Evolutionary conservation across 345 rosid species (phyloP), one percentile per base, ranked within the genome.

Genomic region (Cardamine chenopodiifolia): DNA sequence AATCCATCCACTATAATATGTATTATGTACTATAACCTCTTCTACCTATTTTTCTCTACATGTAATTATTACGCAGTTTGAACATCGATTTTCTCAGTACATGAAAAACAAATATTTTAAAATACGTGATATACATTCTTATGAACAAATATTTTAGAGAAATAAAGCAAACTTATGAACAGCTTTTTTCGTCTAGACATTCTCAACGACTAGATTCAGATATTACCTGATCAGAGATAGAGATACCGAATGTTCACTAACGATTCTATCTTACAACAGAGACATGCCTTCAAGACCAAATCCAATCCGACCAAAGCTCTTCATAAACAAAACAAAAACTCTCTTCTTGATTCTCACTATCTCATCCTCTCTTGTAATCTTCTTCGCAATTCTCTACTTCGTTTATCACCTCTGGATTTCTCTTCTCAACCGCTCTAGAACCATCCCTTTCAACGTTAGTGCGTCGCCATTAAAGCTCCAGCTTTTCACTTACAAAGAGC

Each of bases 201-300:
- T 71, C 76, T 76, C 75, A 62, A 76, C 68, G 76, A 71, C 80
- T 65, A 76, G 75, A 62, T 53, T 68, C 42, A 68, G 53, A 66
- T 31, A 15, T 29, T 19, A 42, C 4, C 20, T 62, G 66, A 62
- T 14, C 32, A 34, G 31, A 34, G 45, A 17, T 0, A 34, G 26
- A 63, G 66, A 70, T 56, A 53, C 74, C 49, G 70, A 76, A 76
- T 76, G 74, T 76, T 76, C 58, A 61, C 14, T 55, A 62, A 50
- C 62, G 75, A 69, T 69, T 69, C 79, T 25, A 68, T 75, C 68
- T 49, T 75, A 13, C 25, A 75, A 52, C 48, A 55, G 20, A 66
- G 52, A 57, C 39, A 93, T 93, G 98, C 96, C 98, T 80, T 87
- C 98, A 57, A 90, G 98, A 70, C 79, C 85, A 64, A 65, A 77